Percentiles rank a stretch among this genome's conserved stretches.
phyloP scores from a whole-genome alignment of 1,139 yeast species.

The Ogataea hybrid region DNA sequence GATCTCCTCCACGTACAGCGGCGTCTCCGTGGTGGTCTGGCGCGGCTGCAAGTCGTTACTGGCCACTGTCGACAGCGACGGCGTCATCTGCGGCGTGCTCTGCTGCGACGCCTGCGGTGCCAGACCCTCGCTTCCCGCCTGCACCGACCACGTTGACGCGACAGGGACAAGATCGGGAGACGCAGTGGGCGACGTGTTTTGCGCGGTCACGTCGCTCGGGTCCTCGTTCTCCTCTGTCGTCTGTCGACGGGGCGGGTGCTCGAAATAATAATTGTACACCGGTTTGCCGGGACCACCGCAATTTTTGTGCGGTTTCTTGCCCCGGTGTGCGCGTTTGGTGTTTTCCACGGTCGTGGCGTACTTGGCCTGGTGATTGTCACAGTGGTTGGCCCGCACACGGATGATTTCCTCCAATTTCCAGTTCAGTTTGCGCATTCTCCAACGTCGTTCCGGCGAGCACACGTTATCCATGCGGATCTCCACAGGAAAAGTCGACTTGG shows the following conservation, averaged over 20 bases:
- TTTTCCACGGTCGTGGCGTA: constrained; percentile 46
- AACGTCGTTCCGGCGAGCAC: constrained; percentile 56
- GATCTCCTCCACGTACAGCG: constrained; percentile 63
- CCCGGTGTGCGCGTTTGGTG: constrained; percentile 31
- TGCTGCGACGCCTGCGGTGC: constrained; percentile 11
- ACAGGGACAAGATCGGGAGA: constrained; percentile 25
- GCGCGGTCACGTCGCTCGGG: constrained; percentile 10
- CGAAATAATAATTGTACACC: constrained; percentile 26
- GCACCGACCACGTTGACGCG: constrained; percentile 29
- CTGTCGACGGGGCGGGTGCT: constrained; percentile 23
- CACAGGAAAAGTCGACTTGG: constrained; percentile 79
- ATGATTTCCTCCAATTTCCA: constrained; percentile 91
- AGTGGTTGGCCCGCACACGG: constrained; percentile 56
- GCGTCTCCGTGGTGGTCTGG: constrained; percentile 21
- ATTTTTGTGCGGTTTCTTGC: constrained; percentile 26
- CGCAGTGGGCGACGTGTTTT: constrained; percentile 2
- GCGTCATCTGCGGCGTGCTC: constrained; percentile 4
- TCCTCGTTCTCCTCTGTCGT: constrained; percentile 3
- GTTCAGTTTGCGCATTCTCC: constrained; percentile 87
- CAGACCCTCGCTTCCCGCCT: constrained; percentile 10
- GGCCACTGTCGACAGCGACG: constrained; percentile 27
- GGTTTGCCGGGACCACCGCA: constrained; percentile 30
- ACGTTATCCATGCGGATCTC: constrained; percentile 83
- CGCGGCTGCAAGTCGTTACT: constrained; percentile 1
- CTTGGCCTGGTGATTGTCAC: constrained; percentile 53